These are phyloP conservation scores for Penicillium desertorum DNA, from an alignment of 495 filamentous ascomycete genomes.

Conservation along the genomic window DNA sequence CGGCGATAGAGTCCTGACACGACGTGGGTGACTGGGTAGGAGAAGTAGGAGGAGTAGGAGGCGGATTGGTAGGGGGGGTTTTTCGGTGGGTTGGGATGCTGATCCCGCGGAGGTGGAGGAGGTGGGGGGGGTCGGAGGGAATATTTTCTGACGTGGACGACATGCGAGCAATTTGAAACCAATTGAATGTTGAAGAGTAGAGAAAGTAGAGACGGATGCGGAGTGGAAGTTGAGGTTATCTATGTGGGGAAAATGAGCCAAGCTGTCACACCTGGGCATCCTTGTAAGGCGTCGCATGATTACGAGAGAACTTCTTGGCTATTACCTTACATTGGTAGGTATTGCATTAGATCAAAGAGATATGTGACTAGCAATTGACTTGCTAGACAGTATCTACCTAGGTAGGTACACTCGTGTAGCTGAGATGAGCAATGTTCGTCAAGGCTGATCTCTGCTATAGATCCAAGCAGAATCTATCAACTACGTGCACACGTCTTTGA, in stretches of 20 bases:
- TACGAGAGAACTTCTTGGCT: neutral
- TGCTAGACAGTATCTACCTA: neutral
- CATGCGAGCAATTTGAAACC: conserved; percentile 26
- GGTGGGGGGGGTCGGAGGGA: conserved; percentile 24
- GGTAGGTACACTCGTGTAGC: neutral
- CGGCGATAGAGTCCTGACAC: conserved; percentile 54
- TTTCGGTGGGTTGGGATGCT: conserved; percentile 35
- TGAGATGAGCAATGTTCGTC: neutral
- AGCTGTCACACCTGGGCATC: neutral
- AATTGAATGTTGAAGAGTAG: conserved; percentile 13
- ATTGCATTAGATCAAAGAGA: too few relatives aligned
- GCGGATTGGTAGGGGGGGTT: conserved; percentile 35
- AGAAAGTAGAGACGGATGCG: conserved; percentile 1
- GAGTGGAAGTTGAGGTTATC: conserved; percentile 12
- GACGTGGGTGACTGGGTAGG: conserved; percentile 56
- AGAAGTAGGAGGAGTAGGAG: conserved; percentile 53
- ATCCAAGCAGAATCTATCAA: neutral
- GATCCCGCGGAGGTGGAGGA: conserved; percentile 35
- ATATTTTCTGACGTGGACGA: conserved; percentile 30
- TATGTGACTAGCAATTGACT: neutral
- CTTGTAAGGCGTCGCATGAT: neutral
- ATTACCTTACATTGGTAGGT: neutral
- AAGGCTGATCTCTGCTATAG: neutral
- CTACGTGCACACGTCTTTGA: neutral
- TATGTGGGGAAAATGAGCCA: conserved; percentile 7